phyloP scores from a whole-genome alignment of 441 rosid genomes.

The Populus hybrid region DNA sequence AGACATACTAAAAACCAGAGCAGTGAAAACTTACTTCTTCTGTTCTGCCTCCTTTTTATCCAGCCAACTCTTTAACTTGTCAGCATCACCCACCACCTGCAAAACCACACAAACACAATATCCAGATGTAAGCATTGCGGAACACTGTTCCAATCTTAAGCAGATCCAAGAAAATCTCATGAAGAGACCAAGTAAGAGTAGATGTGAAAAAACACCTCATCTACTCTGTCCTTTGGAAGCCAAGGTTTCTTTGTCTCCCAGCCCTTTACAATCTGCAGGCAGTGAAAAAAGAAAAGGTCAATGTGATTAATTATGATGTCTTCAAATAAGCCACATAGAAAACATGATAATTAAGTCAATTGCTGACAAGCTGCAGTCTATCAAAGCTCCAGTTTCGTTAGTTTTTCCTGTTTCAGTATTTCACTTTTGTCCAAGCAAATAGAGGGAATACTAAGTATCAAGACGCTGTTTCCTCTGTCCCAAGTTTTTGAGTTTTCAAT shows the following conservation, averaged over 20 bases:
- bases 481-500: neutral
- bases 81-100: constrained; percentile 60
- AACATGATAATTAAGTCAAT: neutral
- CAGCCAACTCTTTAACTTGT: constrained; percentile 77
- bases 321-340: neutral
- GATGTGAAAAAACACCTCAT: constrained; percentile 51
- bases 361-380: neutral
- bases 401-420: neutral
- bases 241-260: constrained; percentile 86
- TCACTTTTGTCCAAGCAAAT: neutral
- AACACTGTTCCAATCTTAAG: neutral
- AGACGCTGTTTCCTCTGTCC: neutral
- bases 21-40: constrained; percentile 46
- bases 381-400: neutral
- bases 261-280: constrained; percentile 52
- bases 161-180: neutral
- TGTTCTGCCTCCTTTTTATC: constrained; percentile 83
- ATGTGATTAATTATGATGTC: neutral
- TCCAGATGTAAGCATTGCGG: neutral
- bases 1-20: neutral
- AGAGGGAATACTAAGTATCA: neutral
- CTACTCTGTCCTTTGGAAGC: constrained; percentile 78
- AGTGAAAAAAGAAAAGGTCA: constrained; percentile 17
- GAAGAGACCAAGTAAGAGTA: neutral
- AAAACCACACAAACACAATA: constrained; percentile 10